phyloP scores from a whole-genome alignment of 208 protist species.

The Entamoeba histolytica region DNA sequence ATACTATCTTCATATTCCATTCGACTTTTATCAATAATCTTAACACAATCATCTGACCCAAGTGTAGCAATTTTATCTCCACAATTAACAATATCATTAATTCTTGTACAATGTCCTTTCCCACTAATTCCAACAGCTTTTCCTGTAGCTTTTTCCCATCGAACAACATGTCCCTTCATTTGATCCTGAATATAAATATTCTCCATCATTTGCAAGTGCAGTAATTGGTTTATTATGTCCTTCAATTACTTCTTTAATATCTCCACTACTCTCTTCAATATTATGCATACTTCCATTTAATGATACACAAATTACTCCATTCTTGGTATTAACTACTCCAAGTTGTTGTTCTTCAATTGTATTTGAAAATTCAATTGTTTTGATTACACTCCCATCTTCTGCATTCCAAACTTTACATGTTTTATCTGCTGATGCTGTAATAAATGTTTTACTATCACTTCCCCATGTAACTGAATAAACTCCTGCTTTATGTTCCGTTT shows the following conservation, averaged over 20 bases:
- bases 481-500: not conserved
- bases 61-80: not conserved
- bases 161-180: slow-evolving; percentile 28
- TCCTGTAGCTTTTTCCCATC: slow-evolving; percentile 35
- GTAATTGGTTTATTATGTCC: slow-evolving; percentile 45
- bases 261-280: not conserved
- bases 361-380: not conserved
- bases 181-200: slow-evolving; percentile 29
- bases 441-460: not conserved
- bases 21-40: not conserved
- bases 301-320: not conserved
- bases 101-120: slow-evolving; percentile 37
- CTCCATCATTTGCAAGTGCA: slow-evolving; percentile 28
- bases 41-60: not conserved
- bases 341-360: not conserved
- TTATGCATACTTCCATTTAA: not conserved
- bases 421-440: slow-evolving; percentile 14
- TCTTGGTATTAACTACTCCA: not conserved
- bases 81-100: slow-evolving; percentile 6
- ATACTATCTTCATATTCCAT: not conserved
- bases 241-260: not conserved
- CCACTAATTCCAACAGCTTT: slow-evolving; percentile 18
- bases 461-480: slow-evolving; percentile 12
- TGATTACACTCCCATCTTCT: not conserved
- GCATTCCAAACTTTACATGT: slow-evolving; percentile 1